phyloP scores from a whole-genome alignment of 2,329 filamentous ascomycete genomes.

The Sclerotinia nivalis region DNA sequence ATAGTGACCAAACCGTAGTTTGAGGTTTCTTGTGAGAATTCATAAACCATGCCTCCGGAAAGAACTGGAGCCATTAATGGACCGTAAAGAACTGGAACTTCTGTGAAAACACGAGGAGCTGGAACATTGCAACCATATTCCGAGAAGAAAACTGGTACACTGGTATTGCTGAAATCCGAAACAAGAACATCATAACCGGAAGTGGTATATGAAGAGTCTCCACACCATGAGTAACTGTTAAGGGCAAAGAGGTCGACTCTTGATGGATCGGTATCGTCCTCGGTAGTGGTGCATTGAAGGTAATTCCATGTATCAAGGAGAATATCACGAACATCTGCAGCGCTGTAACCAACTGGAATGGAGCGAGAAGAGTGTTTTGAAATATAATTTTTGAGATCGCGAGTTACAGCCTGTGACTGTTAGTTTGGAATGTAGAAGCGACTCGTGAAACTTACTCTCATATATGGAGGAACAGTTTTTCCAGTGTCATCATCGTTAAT shows the following conservation, averaged over 20 bases:
- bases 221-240: constrained; percentile 76
- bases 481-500: constrained; percentile 66
- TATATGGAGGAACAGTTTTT: constrained; percentile 64
- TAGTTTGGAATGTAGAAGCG: constrained; percentile 21
- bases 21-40: constrained; percentile 72
- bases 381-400: constrained; percentile 81
- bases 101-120: constrained; percentile 71
- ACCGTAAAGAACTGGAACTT: constrained; percentile 72
- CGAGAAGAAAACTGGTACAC: constrained; percentile 78
- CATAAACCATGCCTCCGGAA: constrained; percentile 78
- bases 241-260: constrained; percentile 74
- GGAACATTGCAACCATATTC: constrained; percentile 78
- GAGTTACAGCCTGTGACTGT: constrained; percentile 63
- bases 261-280: constrained; percentile 58
- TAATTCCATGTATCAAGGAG: constrained; percentile 76
- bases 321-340: constrained; percentile 73
- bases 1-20: constrained; percentile 66
- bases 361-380: constrained; percentile 65
- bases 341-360: constrained; percentile 79
- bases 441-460: constrained; percentile 46
- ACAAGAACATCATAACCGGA: constrained; percentile 66
- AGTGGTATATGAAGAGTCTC: constrained; percentile 60
- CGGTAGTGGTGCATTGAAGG: constrained; percentile 63
- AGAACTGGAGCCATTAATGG: constrained; percentile 67
- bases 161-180: constrained; percentile 62